These are phyloP conservation scores for Recurvomyces mirabilis DNA, from an alignment of 495 filamentous ascomycete species.

Conservation along the genomic window DNA sequence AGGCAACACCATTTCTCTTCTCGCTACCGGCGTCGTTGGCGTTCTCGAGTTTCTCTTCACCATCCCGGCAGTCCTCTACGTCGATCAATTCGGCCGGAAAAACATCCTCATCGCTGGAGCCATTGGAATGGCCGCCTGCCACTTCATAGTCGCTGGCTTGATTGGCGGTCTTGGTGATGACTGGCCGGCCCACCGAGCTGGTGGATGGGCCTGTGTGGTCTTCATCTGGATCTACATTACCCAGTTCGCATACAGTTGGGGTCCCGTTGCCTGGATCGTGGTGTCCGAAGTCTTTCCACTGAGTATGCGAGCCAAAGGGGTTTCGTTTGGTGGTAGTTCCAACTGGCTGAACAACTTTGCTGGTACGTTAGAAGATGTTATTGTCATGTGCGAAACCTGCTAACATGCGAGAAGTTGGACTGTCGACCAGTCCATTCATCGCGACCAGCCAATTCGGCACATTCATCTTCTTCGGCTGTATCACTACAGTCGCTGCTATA, in stretches of 20 bases:
- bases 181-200: constrained; percentile 48
- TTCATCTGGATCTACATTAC: constrained; percentile 77
- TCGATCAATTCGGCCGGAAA: constrained; percentile 34
- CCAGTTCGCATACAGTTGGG: constrained; percentile 68
- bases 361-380: no score
- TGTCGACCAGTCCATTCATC: constrained; percentile 70
- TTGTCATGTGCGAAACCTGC: no score
- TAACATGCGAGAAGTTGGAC: no score
- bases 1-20: constrained; percentile 53
- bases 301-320: constrained; percentile 59
- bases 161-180: constrained; percentile 51
- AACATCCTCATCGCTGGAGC: constrained; percentile 28
- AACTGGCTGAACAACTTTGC: constrained; percentile 53
- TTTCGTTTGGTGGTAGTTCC: constrained; percentile 52
- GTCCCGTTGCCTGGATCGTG: constrained; percentile 50
- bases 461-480: constrained; percentile 64
- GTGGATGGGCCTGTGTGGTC: constrained; percentile 64
- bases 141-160: constrained; percentile 62
- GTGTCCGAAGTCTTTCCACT: constrained; percentile 71
- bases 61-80: constrained; percentile 50
- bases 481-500: constrained; percentile 51
- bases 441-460: constrained; percentile 58
- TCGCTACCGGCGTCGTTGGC: constrained; percentile 69
- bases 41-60: constrained; percentile 47
- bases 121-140: constrained; percentile 33